Conservation (phyloP, 805 yeast species). For the Metschnikowia lachancei region DNA sequence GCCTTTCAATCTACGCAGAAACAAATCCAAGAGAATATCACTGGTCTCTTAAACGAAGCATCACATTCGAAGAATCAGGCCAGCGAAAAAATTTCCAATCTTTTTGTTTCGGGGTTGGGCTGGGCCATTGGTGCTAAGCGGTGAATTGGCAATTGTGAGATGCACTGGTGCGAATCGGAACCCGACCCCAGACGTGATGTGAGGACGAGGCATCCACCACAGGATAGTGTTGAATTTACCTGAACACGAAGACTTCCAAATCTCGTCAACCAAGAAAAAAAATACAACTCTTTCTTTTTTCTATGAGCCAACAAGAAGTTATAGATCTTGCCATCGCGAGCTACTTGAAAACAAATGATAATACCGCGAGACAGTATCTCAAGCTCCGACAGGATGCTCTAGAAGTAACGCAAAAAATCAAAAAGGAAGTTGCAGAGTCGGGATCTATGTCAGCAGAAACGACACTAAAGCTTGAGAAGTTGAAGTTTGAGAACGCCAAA, state of each 20-base stretch:
- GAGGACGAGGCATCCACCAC: background rate
- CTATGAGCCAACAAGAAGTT: conserved; percentile 31
- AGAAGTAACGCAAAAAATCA: conserved; percentile 10
- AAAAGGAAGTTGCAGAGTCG: conserved; percentile 11
- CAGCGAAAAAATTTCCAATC: conserved; percentile 47
- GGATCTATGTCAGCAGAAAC: conserved; percentile 14
- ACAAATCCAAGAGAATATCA: conserved; percentile 22
- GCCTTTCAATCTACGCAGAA: conserved; percentile 18
- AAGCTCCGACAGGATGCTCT: conserved; percentile 31
- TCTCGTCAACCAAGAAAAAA: background rate
- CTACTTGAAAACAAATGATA: conserved; percentile 34
- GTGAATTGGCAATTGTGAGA: background rate
- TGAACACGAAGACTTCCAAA: background rate
- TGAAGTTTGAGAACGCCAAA: conserved; percentile 31
- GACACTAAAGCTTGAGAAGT: conserved; percentile 20
- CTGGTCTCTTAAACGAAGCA: conserved; percentile 32
- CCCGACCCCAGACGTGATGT: background rate
- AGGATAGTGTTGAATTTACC: background rate
- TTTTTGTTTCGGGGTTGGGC: conserved; percentile 55
- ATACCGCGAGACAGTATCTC: conserved; percentile 31
- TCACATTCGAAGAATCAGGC: conserved; percentile 31
- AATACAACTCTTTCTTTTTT: too few species aligned
- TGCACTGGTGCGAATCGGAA: conserved; percentile 9
- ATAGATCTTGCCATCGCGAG: conserved; percentile 32
- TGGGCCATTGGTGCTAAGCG: conserved; percentile 61